These are phyloP conservation scores for Thuja plicata DNA, from an alignment of 83 land plant genomes.

Conservation along the genomic window DNA sequence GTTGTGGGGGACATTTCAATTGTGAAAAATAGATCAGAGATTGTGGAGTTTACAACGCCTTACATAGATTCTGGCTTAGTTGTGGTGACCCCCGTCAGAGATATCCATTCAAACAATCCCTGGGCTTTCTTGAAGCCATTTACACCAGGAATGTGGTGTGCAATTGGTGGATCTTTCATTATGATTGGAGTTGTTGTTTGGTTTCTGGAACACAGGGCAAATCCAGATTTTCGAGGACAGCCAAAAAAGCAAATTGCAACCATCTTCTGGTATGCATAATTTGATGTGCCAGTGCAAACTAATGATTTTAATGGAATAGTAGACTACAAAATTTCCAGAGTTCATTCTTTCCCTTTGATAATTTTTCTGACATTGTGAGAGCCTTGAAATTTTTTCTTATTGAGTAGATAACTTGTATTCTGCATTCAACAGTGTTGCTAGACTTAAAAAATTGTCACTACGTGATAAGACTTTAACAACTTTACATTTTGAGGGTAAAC, in stretches of 20 bases:
- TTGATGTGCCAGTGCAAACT: background rate
- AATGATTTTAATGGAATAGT: background rate
- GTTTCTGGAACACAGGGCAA: slow-evolving; percentile 80
- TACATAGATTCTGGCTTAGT: slow-evolving; percentile 78
- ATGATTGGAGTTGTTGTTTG: slow-evolving; percentile 76
- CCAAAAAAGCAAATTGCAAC: slow-evolving; percentile 75
- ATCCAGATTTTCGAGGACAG: slow-evolving; percentile 78
- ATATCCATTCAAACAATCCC: slow-evolving; percentile 39
- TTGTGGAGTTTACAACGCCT: slow-evolving; percentile 88
- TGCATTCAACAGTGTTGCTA: background rate
- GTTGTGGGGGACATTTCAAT: slow-evolving; percentile 89
- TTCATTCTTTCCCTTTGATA: background rate
- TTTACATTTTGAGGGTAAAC: background rate
- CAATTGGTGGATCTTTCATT: slow-evolving; percentile 67
- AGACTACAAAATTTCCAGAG: background rate
- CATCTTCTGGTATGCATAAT: slow-evolving; percentile 55
- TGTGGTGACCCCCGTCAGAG: slow-evolving; percentile 54
- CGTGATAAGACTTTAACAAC: background rate
- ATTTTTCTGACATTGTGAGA: background rate
- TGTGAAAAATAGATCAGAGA: slow-evolving; percentile 62
- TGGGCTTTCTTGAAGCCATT: slow-evolving; percentile 89
- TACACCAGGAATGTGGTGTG: slow-evolving; percentile 77
- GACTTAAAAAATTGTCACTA: background rate
- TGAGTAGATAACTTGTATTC: background rate
- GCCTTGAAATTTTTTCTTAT: background rate